Percentiles rank a stretch among this genome's conserved stretches.
These are phyloP conservation scores for Penicillium flavigenum DNA, from an alignment of 495 filamentous ascomycete genomes.

Conservation along the genomic window DNA sequence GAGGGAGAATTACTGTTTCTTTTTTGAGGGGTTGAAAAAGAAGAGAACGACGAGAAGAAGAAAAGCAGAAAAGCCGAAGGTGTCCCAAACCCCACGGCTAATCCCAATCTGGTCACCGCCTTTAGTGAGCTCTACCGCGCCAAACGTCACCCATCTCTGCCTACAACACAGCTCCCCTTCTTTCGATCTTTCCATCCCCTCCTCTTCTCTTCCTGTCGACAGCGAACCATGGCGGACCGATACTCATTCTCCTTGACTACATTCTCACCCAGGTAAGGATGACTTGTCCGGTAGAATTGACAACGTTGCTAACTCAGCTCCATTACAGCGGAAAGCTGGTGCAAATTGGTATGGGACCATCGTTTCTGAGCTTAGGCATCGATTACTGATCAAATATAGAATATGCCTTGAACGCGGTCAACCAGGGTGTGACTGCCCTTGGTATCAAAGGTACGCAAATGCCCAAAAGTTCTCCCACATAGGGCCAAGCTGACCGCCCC, in stretches of 20 bases:
- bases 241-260: constrained; percentile 99
- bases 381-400: constrained; percentile 54
- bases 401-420: constrained; percentile 98
- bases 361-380: background rate
- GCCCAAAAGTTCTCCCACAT: background rate
- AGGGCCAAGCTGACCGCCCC: constrained; percentile 15
- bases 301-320: constrained; percentile 25
- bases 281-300: constrained; percentile 19
- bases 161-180: constrained; percentile 23
- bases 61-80: constrained; percentile 21
- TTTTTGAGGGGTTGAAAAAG: constrained; percentile 6
- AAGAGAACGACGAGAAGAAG: constrained; percentile 12
- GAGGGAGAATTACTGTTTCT: background rate
- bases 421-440: constrained; percentile 96
- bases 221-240: constrained; percentile 81
- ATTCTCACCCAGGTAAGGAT: constrained; percentile 93
- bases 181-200: constrained; percentile 19
- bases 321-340: constrained; percentile 82
- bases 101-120: constrained; percentile 33
- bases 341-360: constrained; percentile 55
- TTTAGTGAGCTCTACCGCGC: constrained; percentile 26
- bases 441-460: constrained; percentile 83
- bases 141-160: constrained; percentile 36
- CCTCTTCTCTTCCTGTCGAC: constrained; percentile 6
- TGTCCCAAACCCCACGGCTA: constrained; percentile 19